Percentiles rank a stretch among this genome's conserved stretches.
These are phyloP conservation scores for Citrullus mucosospermus DNA, from an alignment of 306 rosid genomes.

Conservation along the genomic window DNA sequence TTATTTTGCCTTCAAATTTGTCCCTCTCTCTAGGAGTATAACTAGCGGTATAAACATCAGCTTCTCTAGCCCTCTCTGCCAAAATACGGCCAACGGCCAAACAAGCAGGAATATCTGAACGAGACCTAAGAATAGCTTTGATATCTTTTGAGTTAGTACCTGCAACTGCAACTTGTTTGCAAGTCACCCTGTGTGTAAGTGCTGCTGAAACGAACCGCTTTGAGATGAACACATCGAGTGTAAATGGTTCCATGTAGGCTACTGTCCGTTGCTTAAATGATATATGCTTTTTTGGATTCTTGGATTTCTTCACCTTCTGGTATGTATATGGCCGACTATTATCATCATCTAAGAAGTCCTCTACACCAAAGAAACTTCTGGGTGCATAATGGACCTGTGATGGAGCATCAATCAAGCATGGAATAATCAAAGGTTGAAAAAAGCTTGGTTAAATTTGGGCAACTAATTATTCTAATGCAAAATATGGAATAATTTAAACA, in stretches of 20 bases:
- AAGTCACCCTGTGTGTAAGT: slow-evolving; percentile 76
- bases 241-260: slow-evolving; percentile 91
- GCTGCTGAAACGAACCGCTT: slow-evolving; percentile 90
- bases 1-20: slow-evolving; percentile 90
- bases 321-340: slow-evolving; percentile 85
- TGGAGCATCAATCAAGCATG: neutral
- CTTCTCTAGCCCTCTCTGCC: slow-evolving; percentile 86
- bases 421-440: neutral
- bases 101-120: slow-evolving; percentile 90
- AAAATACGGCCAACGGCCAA: slow-evolving; percentile 66
- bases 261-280: slow-evolving; percentile 82
- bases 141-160: slow-evolving; percentile 97
- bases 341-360: slow-evolving; percentile 77
- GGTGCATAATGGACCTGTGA: slow-evolving; percentile 50
- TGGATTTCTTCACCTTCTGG: slow-evolving; percentile 71
- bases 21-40: slow-evolving; percentile 88
- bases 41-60: slow-evolving; percentile 74
- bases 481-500: neutral
- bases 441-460: neutral
- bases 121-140: slow-evolving; percentile 69
- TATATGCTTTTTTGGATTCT: slow-evolving; percentile 70
- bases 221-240: slow-evolving; percentile 87
- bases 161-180: slow-evolving; percentile 92
- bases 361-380: slow-evolving; percentile 91
- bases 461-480: neutral